Evolutionary conservation across 495 filamentous ascomycete species (phyloP).

Genomic region (Trypethelium eluteriae): DNA sequence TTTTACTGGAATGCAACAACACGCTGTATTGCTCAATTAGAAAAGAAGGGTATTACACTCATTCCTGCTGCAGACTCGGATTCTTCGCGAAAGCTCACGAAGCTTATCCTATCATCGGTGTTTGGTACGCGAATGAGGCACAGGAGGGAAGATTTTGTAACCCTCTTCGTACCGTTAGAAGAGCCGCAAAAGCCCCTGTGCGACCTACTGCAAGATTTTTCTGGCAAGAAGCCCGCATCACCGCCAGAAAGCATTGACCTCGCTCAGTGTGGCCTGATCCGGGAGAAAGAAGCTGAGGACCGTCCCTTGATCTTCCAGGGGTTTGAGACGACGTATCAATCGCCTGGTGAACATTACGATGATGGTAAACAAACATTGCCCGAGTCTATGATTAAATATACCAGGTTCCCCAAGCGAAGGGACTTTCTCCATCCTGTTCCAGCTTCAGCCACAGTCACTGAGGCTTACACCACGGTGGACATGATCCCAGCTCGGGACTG

Average conservation of each 20-base stretch:
- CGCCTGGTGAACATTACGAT: background rate
- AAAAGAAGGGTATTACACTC: conserved; percentile 4
- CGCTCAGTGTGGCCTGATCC: background rate
- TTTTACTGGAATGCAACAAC: conserved; percentile 43
- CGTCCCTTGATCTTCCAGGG: background rate
- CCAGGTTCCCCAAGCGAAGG: conserved; percentile 46
- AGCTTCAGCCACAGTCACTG: conserved; percentile 16
- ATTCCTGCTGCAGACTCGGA: background rate
- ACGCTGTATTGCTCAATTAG: conserved; percentile 18
- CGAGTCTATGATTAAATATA: conserved; percentile 24
- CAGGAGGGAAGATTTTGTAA: conserved; percentile 32
- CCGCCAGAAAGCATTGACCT: background rate
- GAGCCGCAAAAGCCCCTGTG: background rate
- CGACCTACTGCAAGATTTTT: background rate
- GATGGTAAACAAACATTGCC: background rate
- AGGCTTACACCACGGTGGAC: conserved; percentile 26
- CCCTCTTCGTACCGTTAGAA: conserved; percentile 36
- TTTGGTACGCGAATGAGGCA: conserved; percentile 29
- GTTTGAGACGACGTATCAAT: background rate
- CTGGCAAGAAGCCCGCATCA: conserved; percentile 20
- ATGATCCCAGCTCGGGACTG: conserved; percentile 29
- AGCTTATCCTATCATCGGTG: conserved; percentile 32
- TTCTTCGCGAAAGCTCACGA: conserved; percentile 25
- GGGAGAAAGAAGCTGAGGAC: background rate
- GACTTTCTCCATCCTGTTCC: conserved; percentile 52